Evolutionary conservation across 2,329 filamentous ascomycete species (phyloP).

Genomic region (Epichloe gansuensis): DNA sequence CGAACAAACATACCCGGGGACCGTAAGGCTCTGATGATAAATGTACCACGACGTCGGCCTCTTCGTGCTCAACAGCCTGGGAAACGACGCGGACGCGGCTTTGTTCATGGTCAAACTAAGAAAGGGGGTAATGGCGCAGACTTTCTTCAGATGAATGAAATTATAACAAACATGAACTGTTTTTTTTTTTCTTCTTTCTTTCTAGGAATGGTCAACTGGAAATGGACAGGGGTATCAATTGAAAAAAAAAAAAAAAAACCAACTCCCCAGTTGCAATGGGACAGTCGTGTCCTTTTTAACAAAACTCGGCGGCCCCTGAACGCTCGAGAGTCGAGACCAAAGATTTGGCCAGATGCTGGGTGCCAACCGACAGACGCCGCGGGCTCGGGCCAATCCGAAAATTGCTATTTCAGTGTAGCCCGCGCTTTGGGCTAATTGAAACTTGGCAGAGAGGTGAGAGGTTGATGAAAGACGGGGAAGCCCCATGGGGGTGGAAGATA

Average conservation of each 20-base stretch:
- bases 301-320: not conserved
- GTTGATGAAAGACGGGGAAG: not conserved
- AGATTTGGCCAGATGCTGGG: not conserved
- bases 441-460: too few species aligned
- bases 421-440: not conserved
- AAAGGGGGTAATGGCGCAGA: too few species aligned
- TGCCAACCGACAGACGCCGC: not conserved
- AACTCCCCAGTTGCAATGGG: not conserved
- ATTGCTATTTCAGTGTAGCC: not conserved
- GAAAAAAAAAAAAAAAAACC: too few species aligned
- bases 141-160: too few species aligned
- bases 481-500: not conserved
- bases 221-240: too few species aligned
- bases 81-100: conserved; percentile 4
- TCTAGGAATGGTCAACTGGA: too few species aligned
- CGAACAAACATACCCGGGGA: conserved; percentile 10
- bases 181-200: too few species aligned
- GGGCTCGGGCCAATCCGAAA: not conserved
- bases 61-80: conserved; percentile 12
- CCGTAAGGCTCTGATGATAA: conserved; percentile 14
- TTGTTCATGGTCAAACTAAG: conserved; percentile 4
- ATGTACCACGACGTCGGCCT: conserved; percentile 8
- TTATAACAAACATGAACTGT: not conserved
- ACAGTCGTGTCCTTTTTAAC: not conserved
- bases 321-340: too few species aligned